Percentiles rank a stretch among this genome's conserved stretches.
Conservation (phyloP, 495 filamentous ascomycete genomes). For the Extremus antarcticus region DNA sequence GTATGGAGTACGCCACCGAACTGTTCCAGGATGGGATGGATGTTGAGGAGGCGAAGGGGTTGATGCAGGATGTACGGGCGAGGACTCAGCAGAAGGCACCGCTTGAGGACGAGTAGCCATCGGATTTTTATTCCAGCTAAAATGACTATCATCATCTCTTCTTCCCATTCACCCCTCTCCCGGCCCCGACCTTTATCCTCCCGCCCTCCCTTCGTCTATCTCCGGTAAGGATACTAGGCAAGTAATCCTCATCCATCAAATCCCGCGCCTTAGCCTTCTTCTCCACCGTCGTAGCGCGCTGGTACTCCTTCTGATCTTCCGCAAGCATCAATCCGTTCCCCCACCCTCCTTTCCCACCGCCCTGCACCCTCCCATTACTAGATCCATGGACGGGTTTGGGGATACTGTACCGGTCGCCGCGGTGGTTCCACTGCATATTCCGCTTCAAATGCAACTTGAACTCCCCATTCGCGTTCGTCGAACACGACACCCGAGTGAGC, state of each 20-base stretch:
- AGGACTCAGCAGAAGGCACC: no score
- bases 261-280: slow-evolving; percentile 61
- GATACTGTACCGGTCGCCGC: slow-evolving; percentile 79
- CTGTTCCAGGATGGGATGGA: slow-evolving; percentile 94
- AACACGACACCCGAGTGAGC: slow-evolving; percentile 75
- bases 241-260: slow-evolving; percentile 89
- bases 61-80: slow-evolving; percentile 79
- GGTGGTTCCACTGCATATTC: slow-evolving; percentile 92
- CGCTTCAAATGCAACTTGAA: slow-evolving; percentile 85
- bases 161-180: slow-evolving; percentile 73
- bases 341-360: slow-evolving; percentile 80
- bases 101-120: no score
- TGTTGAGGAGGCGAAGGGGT: slow-evolving; percentile 93
- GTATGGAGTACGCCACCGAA: slow-evolving; percentile 74
- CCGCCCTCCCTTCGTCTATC: slow-evolving; percentile 52
- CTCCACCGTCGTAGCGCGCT: slow-evolving; percentile 49
- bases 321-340: slow-evolving; percentile 70
- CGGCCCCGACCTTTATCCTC: slow-evolving; percentile 71
- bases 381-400: slow-evolving; percentile 81
- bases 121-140: no score
- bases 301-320: slow-evolving; percentile 94
- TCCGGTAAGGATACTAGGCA: slow-evolving; percentile 77
- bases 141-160: slow-evolving; percentile 54
- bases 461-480: slow-evolving; percentile 62
- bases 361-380: slow-evolving; percentile 55